Evolutionary conservation across 2,329 filamentous ascomycete species (phyloP).

Genomic region (Fusarium kyushuense): DNA sequence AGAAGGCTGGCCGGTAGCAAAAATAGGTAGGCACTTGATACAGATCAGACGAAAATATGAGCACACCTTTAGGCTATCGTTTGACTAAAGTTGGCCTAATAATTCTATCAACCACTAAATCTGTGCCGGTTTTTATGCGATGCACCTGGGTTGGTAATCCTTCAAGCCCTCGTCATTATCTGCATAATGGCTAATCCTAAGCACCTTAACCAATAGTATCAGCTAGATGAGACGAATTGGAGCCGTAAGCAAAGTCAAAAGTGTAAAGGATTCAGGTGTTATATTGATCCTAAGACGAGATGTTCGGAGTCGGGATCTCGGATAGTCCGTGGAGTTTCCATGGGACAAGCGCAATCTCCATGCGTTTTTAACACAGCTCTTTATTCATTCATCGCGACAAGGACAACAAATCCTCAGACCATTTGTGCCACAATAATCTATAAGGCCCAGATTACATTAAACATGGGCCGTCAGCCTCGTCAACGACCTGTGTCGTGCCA

Average conservation of each 20-base stretch:
- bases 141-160: constrained; percentile 17
- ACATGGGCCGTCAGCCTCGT: constrained; percentile 52
- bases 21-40: too few species aligned
- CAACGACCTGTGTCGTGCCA: constrained; percentile 53
- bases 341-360: constrained; percentile 15
- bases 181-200: neutral
- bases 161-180: constrained; percentile 1
- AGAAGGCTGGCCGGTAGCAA: too few species aligned
- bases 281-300: constrained; percentile 15
- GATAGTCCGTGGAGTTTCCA: constrained; percentile 44
- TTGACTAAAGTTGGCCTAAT: too few species aligned
- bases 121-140: too few species aligned
- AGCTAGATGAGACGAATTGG: neutral
- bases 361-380: constrained; percentile 27
- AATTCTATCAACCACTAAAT: too few species aligned
- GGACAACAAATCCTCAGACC: neutral
- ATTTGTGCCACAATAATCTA: neutral
- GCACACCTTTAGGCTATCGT: too few species aligned
- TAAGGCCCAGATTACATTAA: neutral
- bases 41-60: too few species aligned
- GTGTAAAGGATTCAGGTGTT: neutral
- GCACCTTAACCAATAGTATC: constrained; percentile 8
- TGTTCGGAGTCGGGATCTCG: constrained; percentile 29
- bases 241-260: constrained; percentile 11
- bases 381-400: constrained; percentile 11